These are phyloP conservation scores for Eragrostis curvula DNA, from an alignment of 176 grass and related monocot genomes.

Conservation along the genomic window DNA sequence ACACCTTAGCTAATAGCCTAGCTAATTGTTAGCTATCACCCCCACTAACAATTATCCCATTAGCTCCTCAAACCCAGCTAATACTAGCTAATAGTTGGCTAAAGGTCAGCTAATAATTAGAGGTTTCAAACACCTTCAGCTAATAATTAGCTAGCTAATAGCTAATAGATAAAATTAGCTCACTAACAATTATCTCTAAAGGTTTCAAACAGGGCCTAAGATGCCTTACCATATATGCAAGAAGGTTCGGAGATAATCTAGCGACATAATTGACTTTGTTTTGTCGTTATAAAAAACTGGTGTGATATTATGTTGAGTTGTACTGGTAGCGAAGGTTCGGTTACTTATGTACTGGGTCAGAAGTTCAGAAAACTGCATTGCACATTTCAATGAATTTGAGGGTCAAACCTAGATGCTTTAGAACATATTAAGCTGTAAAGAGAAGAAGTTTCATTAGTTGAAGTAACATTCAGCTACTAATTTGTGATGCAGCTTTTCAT, in stretches of 20 bases:
- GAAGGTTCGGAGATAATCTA: no score
- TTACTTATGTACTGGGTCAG: slow-evolving; percentile 8
- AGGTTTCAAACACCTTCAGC: no score
- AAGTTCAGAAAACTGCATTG: not conserved
- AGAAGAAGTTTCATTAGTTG: not conserved
- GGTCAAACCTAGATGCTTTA: not conserved
- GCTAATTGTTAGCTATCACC: no score
- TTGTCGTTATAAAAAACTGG: not conserved
- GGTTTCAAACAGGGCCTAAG: no score
- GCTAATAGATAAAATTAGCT: no score
- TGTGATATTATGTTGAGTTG: slow-evolving; percentile 23
- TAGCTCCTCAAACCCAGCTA: no score
- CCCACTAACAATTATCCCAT: no score
- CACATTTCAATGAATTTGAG: not conserved
- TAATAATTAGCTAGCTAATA: no score
- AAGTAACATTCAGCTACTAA: slow-evolving; percentile 17
- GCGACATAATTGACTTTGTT: not conserved
- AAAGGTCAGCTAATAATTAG: no score
- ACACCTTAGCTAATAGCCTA: no score
- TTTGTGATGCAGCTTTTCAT: slow-evolving; percentile 76
- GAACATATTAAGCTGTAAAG: not conserved
- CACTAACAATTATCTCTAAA: no score
- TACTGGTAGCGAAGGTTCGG: not conserved
- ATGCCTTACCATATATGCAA: not conserved
- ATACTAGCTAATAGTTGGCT: no score